These are phyloP conservation scores for Pseudogymnoascus sp. DNA, from an alignment of 2,329 filamentous ascomycete species.

Conservation along the genomic window DNA sequence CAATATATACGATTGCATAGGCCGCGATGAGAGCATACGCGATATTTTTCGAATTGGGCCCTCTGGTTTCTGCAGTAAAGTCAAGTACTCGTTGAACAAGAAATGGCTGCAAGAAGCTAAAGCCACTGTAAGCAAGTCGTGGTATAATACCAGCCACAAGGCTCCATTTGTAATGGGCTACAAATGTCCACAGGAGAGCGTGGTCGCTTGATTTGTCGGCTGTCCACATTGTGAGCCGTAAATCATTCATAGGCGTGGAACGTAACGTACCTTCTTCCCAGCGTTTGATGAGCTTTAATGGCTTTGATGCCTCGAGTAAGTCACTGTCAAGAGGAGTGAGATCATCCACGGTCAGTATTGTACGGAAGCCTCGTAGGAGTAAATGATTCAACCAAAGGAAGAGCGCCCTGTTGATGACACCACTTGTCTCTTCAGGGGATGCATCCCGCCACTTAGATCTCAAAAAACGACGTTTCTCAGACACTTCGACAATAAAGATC, in stretches of 20 bases:
- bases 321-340: slow-evolving; percentile 27
- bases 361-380: slow-evolving; percentile 24
- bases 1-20: slow-evolving; percentile 34
- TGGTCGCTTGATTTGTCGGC: slow-evolving; percentile 3
- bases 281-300: background rate
- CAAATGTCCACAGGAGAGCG: slow-evolving; percentile 9
- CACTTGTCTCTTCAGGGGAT: slow-evolving; percentile 28
- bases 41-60: slow-evolving; percentile 22
- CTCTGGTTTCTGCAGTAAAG: slow-evolving; percentile 26
- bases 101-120: slow-evolving; percentile 40
- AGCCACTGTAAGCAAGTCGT: slow-evolving; percentile 33
- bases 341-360: slow-evolving; percentile 22
- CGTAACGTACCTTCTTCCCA: slow-evolving; percentile 1
- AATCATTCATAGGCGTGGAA: background rate
- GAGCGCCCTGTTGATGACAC: slow-evolving; percentile 29
- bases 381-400: slow-evolving; percentile 34
- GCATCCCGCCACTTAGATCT: slow-evolving; percentile 12
- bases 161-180: slow-evolving; percentile 10
- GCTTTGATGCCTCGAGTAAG: slow-evolving; percentile 10
- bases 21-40: slow-evolving; percentile 37
- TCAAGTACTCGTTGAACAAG: slow-evolving; percentile 33
- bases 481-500: slow-evolving; percentile 34
- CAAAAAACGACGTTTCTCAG: slow-evolving; percentile 28
- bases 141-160: slow-evolving; percentile 27
- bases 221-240: background rate